Evolutionary conservation across 345 rosid genomes (phyloP).

Genomic region (Isatis tinctoria): DNA sequence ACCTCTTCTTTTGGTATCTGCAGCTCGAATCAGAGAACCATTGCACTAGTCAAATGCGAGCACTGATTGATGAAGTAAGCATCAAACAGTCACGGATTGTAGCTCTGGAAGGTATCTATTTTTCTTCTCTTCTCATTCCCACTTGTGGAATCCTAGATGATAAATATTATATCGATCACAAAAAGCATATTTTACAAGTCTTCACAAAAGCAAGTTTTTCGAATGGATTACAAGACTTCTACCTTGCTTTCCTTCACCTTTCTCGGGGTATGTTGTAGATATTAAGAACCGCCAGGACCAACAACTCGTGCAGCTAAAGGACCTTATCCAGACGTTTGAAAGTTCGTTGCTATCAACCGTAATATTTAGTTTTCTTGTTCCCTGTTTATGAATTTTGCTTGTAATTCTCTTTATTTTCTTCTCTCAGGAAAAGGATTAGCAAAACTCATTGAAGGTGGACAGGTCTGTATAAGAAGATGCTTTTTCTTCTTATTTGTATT

Average conservation of each 20-base stretch:
- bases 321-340: slow-evolving; percentile 63
- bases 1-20: not conserved
- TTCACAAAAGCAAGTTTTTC: not conserved
- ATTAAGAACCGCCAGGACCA: slow-evolving; percentile 51
- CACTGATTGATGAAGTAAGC: slow-evolving; percentile 80
- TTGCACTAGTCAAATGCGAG: slow-evolving; percentile 69
- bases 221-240: not conserved
- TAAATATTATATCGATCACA: not conserved
- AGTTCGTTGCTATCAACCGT: slow-evolving; percentile 41
- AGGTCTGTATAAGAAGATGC: slow-evolving; percentile 33
- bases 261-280: slow-evolving; percentile 39
- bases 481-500: not conserved
- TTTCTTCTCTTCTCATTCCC: not conserved
- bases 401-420: slow-evolving; percentile 14
- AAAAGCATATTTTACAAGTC: not conserved
- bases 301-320: slow-evolving; percentile 62
- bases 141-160: not conserved
- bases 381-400: not conserved
- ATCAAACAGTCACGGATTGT: slow-evolving; percentile 67
- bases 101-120: slow-evolving; percentile 59
- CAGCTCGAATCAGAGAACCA: slow-evolving; percentile 82
- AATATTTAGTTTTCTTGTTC: not conserved
- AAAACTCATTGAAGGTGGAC: slow-evolving; percentile 50
- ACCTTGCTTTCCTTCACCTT: not conserved
- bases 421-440: slow-evolving; percentile 68